These are phyloP conservation scores for Sechiopsis laciniata DNA, from an alignment of 306 rosid species.

Conservation along the genomic window DNA sequence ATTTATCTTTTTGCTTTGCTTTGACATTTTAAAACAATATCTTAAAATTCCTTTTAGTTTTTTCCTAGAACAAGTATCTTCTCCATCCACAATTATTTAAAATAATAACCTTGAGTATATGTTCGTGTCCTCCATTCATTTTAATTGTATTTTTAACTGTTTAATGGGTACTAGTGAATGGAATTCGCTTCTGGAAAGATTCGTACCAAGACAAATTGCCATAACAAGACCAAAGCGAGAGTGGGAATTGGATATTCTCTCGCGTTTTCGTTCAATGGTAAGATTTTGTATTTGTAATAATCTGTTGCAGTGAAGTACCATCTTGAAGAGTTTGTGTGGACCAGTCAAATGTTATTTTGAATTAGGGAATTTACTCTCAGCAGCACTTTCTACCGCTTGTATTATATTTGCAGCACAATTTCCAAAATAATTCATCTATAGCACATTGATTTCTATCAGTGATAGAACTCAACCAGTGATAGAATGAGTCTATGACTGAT, in stretches of 20 bases:
- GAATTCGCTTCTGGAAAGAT: conserved; percentile 79
- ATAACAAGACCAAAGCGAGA: conserved; percentile 80
- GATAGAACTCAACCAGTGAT: too few relatives aligned
- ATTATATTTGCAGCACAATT: too few relatives aligned
- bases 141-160: not conserved
- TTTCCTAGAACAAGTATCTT: conserved; percentile 1
- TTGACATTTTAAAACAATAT: conserved; percentile 10
- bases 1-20: not conserved
- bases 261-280: conserved; percentile 77
- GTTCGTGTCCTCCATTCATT: not conserved
- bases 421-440: too few relatives aligned
- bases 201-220: conserved; percentile 84
- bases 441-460: too few relatives aligned
- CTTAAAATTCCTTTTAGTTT: not conserved
- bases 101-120: not conserved
- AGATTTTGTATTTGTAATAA: conserved; percentile 18
- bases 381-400: too few relatives aligned
- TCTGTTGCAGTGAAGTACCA: not conserved
- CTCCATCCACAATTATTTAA: not conserved
- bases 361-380: too few relatives aligned
- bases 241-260: conserved; percentile 91
- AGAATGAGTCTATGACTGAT: too few relatives aligned
- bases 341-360: not conserved
- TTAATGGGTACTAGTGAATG: conserved; percentile 56
- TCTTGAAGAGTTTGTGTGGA: not conserved